Base-by-base conservation (phyloP, 2,329 filamentous ascomycete species). In the Neoscytalidium dimidiatum region DNA sequence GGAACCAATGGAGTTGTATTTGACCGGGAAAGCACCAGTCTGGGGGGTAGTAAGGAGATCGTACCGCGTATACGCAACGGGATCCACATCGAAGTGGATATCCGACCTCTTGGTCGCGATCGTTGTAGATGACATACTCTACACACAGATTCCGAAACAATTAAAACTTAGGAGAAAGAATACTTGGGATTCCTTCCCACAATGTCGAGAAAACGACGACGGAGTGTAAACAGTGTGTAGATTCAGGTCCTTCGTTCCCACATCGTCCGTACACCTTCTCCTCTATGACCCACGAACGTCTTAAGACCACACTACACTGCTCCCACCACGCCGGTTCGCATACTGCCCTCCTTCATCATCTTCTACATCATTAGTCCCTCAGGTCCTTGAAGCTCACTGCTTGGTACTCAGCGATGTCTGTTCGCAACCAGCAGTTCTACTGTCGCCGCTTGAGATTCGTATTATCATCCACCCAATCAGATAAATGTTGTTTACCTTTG, bases 1-100 rank as follows among this genome's bases (percentile, higher is more conserved):
- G 17, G 8, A 14, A 13, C 13, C 7, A n/a, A 21, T 9, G 38
- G 33, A 46, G n/a, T n/a, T n/a, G n/a, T n/a, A n/a, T n/a, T n/a
- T n/a, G n/a, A n/a, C n/a, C n/a, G n/a, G n/a, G n/a, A n/a, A n/a
- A n/a, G n/a, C n/a, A n/a, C n/a, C n/a, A n/a, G n/a, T n/a, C n/a
- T n/a, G n/a, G n/a, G n/a, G n/a, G n/a, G n/a, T 1, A 8, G 28
- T 14, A 41, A 8, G 8, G 51, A 14, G 6, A 23, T 26, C 26
- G 17, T 46, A 60, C 56, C 56, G 56, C 19, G 56, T 46, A n/a
- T 60, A 60, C n/a, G 56, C 11, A 7, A 26, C 28, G 23, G 56
- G 56, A 19, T 48, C 56, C 26, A 33, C 28, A 5, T 44, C 56
- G 26, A 46, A 60, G 26, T 46, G 56, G 56, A 13, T 33, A 23